Evolutionary conservation across 495 filamentous ascomycete species (phyloP).

Genomic region (Talaromyces proteolyticus): DNA sequence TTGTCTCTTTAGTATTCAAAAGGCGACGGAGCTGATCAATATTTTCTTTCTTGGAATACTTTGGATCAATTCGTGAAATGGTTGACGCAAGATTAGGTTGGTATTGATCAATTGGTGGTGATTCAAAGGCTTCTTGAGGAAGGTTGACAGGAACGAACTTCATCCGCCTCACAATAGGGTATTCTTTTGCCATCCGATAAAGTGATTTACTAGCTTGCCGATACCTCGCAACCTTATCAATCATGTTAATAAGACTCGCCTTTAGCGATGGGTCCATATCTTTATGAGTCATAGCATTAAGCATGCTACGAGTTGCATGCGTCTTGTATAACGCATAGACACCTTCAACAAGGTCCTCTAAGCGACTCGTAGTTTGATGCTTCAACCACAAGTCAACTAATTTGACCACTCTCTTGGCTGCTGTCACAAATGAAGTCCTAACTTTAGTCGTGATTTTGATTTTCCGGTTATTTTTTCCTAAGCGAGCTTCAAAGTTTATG

Average conservation of each 20-base stretch:
- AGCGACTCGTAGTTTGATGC: constrained; percentile 1
- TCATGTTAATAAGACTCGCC: constrained; percentile 5
- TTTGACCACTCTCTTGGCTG: constrained; percentile 9
- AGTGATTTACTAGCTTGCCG: constrained; percentile 6
- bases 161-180: constrained; percentile 1
- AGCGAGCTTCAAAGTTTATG: constrained; percentile 10
- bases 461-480: constrained; percentile 8
- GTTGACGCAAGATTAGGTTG: constrained; percentile 8
- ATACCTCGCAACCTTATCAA: constrained; percentile 8
- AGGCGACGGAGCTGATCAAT: constrained; percentile 11
- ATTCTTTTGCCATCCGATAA: constrained; percentile 2
- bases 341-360: constrained; percentile 6
- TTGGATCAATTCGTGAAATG: constrained; percentile 12
- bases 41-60: constrained; percentile 11
- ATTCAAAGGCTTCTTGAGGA: constrained; percentile 3
- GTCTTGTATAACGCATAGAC: constrained; percentile 5
- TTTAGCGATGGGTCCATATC: constrained; percentile 1
- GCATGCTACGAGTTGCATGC: background rate
- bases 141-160: constrained; percentile 4
- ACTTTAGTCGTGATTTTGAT: constrained; percentile 9
- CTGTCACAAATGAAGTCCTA: constrained; percentile 7
- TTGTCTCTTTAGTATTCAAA: constrained; percentile 11
- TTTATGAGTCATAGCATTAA: background rate
- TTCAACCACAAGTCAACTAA: constrained; percentile 5
- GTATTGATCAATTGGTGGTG: background rate